Evolutionary conservation across 805 yeast species (phyloP).

Genomic region (Hyphopichia homilentoma): DNA sequence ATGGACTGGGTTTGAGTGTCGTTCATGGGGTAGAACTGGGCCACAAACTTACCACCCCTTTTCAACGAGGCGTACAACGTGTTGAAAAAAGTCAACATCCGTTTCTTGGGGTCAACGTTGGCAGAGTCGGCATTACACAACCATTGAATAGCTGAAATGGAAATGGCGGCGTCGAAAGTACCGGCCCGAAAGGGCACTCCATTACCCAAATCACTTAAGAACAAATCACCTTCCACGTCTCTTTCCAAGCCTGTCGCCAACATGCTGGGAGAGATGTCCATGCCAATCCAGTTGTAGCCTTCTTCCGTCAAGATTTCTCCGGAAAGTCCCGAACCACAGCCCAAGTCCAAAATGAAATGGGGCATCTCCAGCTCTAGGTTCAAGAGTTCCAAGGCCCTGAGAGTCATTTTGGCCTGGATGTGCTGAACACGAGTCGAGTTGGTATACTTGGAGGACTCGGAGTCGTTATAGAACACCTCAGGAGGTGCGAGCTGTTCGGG

Average conservation of each 20-base stretch:
- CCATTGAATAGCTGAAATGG: slow-evolving; percentile 97
- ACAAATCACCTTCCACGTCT: slow-evolving; percentile 90
- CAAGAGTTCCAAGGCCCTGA: slow-evolving; percentile 84
- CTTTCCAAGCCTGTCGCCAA: slow-evolving; percentile 89
- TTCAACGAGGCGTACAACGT: slow-evolving; percentile 80
- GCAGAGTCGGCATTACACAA: slow-evolving; percentile 91
- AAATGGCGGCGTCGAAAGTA: slow-evolving; percentile 92
- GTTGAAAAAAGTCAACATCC: slow-evolving; percentile 80
- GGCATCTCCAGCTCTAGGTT: slow-evolving; percentile 60
- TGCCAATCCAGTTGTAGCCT: slow-evolving; percentile 91
- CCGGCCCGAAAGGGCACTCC: slow-evolving; percentile 97
- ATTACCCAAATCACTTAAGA: slow-evolving; percentile 86
- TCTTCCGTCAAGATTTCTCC: slow-evolving; percentile 94
- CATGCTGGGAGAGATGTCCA: slow-evolving; percentile 97
- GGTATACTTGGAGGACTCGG: slow-evolving; percentile 87
- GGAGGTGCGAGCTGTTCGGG: slow-evolving; percentile 98
- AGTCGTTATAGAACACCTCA: slow-evolving; percentile 88
- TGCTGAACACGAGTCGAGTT: slow-evolving; percentile 95
- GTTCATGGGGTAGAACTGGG: slow-evolving; percentile 93
- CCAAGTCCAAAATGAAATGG: slow-evolving; percentile 81
- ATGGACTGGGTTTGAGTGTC: slow-evolving; percentile 81
- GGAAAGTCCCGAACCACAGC: slow-evolving; percentile 95
- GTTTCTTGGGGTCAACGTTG: slow-evolving; percentile 74
- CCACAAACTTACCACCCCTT: slow-evolving; percentile 96
- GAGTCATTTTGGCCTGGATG: slow-evolving; percentile 96